A percentile compares a stretch with the other conserved stretches of the same genome.
Conservation (phyloP, 805 yeast genomes). For the Scheffersomyces amazonensis region DNA sequence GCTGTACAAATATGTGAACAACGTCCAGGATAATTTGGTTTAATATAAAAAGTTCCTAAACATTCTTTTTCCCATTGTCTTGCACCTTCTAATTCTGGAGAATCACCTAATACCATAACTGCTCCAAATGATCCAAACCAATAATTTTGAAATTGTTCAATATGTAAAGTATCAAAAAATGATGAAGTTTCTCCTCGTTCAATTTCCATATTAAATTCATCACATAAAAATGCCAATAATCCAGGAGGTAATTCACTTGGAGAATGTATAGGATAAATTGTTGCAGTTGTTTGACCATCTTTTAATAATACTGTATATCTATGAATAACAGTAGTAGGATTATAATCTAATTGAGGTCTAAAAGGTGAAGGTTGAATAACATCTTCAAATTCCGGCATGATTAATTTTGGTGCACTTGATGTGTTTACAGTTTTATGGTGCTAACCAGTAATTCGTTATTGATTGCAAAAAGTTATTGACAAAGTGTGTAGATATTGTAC, state of each 20-base stretch:
- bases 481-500: constrained; percentile 28
- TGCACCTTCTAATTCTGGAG: constrained; percentile 41
- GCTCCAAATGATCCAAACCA: constrained; percentile 91
- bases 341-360: constrained; percentile 41
- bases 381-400: constrained; percentile 52
- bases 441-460: neutral
- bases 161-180: constrained; percentile 72
- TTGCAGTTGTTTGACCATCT: constrained; percentile 90
- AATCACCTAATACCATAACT: constrained; percentile 74
- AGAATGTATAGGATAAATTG: constrained; percentile 80
- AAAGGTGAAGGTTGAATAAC: constrained; percentile 46
- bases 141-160: constrained; percentile 73
- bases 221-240: constrained; percentile 74
- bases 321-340: constrained; percentile 38
- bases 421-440: too few species aligned
- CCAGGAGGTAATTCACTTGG: constrained; percentile 73
- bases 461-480: neutral
- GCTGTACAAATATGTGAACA: constrained; percentile 92
- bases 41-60: constrained; percentile 79
- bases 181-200: constrained; percentile 87
- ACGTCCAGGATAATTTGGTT: constrained; percentile 90
- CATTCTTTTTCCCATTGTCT: constrained; percentile 93
- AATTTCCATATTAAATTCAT: constrained; percentile 91
- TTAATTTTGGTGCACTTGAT: too few species aligned
- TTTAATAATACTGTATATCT: constrained; percentile 76